Percentiles rank a stretch among this genome's conserved stretches.
These are phyloP conservation scores for Apiospora hydei DNA, from an alignment of 2,329 filamentous ascomycete species.

Conservation along the genomic window DNA sequence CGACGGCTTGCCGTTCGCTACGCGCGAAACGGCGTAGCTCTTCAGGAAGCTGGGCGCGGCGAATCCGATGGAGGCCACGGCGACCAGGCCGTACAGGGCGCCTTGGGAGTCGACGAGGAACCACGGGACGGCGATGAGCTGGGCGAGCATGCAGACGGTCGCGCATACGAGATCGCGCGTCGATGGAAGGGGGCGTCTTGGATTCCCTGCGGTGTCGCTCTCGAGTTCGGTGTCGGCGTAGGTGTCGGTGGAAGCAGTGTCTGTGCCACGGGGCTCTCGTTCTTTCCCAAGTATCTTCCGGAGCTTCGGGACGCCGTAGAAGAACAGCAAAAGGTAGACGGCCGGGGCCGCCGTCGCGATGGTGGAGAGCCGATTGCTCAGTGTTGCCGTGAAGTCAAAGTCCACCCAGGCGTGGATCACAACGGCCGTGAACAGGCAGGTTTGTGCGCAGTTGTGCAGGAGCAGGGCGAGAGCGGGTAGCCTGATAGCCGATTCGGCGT, in stretches of 20 bases:
- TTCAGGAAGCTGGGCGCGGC: not conserved
- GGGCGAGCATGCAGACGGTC: not conserved
- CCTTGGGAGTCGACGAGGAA: not conserved
- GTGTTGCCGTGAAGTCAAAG: not conserved
- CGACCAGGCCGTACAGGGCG: not conserved
- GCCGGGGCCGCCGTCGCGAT: not conserved
- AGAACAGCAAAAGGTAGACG: not conserved
- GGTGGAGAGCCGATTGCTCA: not conserved
- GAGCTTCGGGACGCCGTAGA: not conserved
- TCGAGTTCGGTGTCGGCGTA: not conserved
- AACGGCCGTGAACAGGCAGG: not conserved
- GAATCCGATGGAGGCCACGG: not conserved
- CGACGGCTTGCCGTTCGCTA: not conserved
- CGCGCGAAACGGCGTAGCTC: not conserved
- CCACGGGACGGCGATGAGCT: not conserved
- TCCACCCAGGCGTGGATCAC: not conserved
- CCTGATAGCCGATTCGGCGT: not conserved
- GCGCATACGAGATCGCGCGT: not conserved
- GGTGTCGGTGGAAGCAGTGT: no score
- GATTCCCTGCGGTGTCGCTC: not conserved
- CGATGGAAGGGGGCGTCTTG: no score
- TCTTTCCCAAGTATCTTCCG: not conserved
- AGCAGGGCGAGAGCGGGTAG: not conserved
- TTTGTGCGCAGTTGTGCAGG: not conserved
- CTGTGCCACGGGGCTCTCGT: not conserved